Base-by-base conservation (phyloP, 78 protist species). In the Parvularia atlantis region DNA sequence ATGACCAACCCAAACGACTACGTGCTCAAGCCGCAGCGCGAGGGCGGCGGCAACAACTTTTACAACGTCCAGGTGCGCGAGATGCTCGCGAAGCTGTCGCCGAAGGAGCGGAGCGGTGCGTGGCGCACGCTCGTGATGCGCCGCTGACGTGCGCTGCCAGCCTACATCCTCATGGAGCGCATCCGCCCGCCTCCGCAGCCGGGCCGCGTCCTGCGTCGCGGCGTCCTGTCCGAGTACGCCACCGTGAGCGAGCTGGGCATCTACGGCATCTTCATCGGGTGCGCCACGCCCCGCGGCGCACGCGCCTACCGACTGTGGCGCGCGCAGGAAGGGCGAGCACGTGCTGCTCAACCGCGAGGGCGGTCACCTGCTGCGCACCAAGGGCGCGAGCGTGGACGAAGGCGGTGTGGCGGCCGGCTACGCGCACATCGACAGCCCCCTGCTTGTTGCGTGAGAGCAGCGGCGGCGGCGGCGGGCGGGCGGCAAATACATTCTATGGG, bases 21-120 rank as follows among this genome's bases (percentile, higher is more conserved):
- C 24, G 94, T 93, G 1, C 85, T 93, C 67, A 93, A 93, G 69
- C 97, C 97, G 33, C 94, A 91, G 80, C 83, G 95, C 33, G 97
- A 93, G 61, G 97, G 97, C n/a, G 97, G 97, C 28, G 94, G 94
- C 39, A 80, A 87, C 79, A 87, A 87, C 67, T 46, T 72, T 26
- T 84, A 77, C 54, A 69, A 54, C 30, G 84, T 24, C 1, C 76
- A 73, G 16, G 59, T 79, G 11, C 52, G 24, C 11, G 10, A 9
- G 24, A 30, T 67, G 33, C 40, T 84, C 14, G 20, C 40, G 28
- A 41, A 75, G 46, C 66, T 76, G 71, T 0, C 73, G 0, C 59
- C 73, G 0, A 33, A 35, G n/a, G 76, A 76, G 33, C 31, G 52
- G n/a, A n/a, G n/a, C n/a, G n/a, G n/a, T n/a, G n/a, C n/a, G n/a